Percentiles rank a stretch among this genome's conserved stretches.
Evolutionary conservation across 2,329 filamentous ascomycete species (phyloP).

Genomic region (Penicillium brevicompactum): DNA sequence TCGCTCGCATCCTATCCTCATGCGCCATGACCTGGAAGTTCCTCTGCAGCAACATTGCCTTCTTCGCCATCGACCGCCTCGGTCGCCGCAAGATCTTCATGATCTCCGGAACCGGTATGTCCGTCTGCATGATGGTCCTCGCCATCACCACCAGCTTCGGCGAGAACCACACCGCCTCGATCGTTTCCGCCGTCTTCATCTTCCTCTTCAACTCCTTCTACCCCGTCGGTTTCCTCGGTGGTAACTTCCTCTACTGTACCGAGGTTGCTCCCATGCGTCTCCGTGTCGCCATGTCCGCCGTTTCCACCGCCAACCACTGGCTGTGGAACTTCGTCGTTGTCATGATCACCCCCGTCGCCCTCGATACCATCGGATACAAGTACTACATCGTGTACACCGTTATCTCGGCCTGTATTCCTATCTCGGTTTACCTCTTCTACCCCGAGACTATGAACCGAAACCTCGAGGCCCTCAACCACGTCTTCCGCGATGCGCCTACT

Average conservation of each 20-base stretch:
- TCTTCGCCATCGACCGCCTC: constrained; percentile 55
- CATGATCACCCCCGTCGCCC: constrained; percentile 25
- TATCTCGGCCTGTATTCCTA: constrained; percentile 22
- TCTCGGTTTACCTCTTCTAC: constrained; percentile 23
- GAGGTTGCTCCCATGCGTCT: constrained; percentile 27
- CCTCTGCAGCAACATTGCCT: constrained; percentile 53
- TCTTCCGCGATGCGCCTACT: constrained; percentile 27
- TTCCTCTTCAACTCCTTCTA: constrained; percentile 28
- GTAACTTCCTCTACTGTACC: constrained; percentile 28
- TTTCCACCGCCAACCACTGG: constrained; percentile 27
- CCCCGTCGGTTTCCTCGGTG: constrained; percentile 24
- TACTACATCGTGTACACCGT: constrained; percentile 27
- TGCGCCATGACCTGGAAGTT: constrained; percentile 62
- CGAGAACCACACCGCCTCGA: constrained; percentile 16
- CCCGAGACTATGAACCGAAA: constrained; percentile 31
- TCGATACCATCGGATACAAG: constrained; percentile 24
- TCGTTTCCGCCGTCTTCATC: constrained; percentile 23
- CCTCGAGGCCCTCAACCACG: constrained; percentile 24
- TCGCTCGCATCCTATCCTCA: constrained; percentile 43
- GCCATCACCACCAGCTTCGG: constrained; percentile 41
- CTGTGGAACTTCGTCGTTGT: constrained; percentile 28
- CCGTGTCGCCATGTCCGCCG: constrained; percentile 26
- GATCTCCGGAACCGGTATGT: constrained; percentile 56
- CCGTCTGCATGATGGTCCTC: constrained; percentile 57
- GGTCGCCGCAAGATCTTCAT: constrained; percentile 58